Evolutionary conservation across 108 stramenopile genomes (phyloP).

Genomic region (Thalassiosira profunda): DNA sequence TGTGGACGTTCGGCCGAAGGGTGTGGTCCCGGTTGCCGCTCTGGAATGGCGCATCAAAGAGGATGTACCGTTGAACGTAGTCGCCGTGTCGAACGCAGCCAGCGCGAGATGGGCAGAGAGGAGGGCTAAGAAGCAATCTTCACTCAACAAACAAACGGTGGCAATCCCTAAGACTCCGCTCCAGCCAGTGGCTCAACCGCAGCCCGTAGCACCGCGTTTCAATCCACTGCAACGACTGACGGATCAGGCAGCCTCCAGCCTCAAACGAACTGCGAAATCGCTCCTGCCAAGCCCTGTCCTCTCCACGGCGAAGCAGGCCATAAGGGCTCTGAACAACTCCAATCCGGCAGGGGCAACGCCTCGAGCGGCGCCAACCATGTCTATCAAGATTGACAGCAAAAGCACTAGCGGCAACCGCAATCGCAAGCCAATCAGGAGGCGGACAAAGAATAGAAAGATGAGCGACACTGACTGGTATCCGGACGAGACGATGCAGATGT

Average conservation of each 20-base stretch:
- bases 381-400: not conserved
- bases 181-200: too few relatives aligned
- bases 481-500: conserved; percentile 84
- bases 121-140: too few relatives aligned
- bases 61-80: conserved; percentile 77
- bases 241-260: not conserved
- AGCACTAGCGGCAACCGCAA: not conserved
- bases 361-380: not conserved
- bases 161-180: too few relatives aligned
- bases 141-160: too few relatives aligned
- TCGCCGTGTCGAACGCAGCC: conserved; percentile 70
- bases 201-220: too few relatives aligned
- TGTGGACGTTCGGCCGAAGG: conserved; percentile 73
- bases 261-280: conserved; percentile 24
- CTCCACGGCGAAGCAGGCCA: conserved; percentile 10
- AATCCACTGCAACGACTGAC: conserved; percentile 15
- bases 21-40: conserved; percentile 74
- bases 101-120: too few relatives aligned
- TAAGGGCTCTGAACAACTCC: not conserved
- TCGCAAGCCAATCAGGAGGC: too few relatives aligned
- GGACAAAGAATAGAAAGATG: not conserved
- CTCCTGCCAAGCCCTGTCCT: conserved; percentile 9
- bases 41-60: conserved; percentile 82
- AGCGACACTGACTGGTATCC: conserved; percentile 61
- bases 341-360: not conserved